Percentiles rank a stretch among this genome's conserved stretches.
phyloP scores from a whole-genome alignment of 2,329 filamentous ascomycete species.

The Aspergillus latus region DNA sequence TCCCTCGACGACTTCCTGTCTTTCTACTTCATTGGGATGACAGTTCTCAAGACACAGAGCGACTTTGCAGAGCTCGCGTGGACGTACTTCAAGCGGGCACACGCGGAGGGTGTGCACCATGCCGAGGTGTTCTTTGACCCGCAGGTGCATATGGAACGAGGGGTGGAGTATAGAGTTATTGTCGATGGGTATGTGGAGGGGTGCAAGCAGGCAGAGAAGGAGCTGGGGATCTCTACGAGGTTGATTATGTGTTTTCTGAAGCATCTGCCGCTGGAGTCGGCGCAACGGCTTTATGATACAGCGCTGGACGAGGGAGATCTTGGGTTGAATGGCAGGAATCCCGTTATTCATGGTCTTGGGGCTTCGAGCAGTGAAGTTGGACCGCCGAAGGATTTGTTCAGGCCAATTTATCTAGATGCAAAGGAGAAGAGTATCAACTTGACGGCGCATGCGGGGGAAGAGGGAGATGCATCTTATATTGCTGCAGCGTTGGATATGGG shows the following conservation, averaged over 20 bases:
- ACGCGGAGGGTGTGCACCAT: conserved; percentile 65
- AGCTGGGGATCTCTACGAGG: conserved; percentile 64
- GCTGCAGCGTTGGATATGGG: conserved; percentile 62
- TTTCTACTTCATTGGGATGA: conserved; percentile 77
- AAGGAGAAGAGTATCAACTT: conserved; percentile 54
- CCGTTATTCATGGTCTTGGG: conserved; percentile 61
- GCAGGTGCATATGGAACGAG: conserved; percentile 67
- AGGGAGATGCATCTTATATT: conserved; percentile 69
- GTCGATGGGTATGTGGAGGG: conserved; percentile 64
- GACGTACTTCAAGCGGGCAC: conserved; percentile 67
- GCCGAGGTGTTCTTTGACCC: conserved; percentile 81
- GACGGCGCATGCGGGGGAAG: conserved; percentile 77
- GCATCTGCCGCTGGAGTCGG: conserved; percentile 64
- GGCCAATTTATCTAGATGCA: conserved; percentile 60
- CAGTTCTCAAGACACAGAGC: conserved; percentile 61
- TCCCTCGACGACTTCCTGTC: conserved; percentile 74
- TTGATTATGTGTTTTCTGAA: conserved; percentile 72
- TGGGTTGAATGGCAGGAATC: conserved; percentile 47
- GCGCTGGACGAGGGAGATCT: conserved; percentile 30
- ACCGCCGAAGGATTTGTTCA: conserved; percentile 60
- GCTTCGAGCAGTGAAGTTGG: conserved; percentile 64
- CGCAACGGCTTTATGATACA: conserved; percentile 43
- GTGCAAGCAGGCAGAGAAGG: conserved; percentile 58
- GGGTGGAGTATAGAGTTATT: conserved; percentile 63
- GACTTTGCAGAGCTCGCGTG: conserved; percentile 74